These are phyloP conservation scores for Alisma plantagoaquatica DNA, from an alignment of 106 monocot genomes.

Conservation along the genomic window DNA sequence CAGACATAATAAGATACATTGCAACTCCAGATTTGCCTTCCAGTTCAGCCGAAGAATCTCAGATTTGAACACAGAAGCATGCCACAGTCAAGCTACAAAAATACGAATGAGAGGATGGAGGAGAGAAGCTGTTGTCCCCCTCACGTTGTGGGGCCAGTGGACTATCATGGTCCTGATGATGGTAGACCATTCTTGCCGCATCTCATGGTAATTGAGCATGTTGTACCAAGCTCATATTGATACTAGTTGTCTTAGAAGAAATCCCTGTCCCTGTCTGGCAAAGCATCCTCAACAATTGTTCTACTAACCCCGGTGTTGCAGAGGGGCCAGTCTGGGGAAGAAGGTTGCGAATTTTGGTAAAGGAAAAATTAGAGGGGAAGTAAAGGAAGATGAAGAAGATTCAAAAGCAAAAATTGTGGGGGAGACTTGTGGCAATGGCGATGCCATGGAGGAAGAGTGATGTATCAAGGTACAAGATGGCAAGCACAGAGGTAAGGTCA, in stretches of 20 bases:
- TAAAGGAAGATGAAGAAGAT: no score
- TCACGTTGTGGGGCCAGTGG: conserved; percentile 85
- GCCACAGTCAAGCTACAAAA: neutral
- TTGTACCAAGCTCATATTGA: conserved; percentile 77
- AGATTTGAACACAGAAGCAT: conserved; percentile 10
- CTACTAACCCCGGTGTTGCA: conserved; percentile 87
- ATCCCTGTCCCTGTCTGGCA: conserved; percentile 63
- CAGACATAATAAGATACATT: conserved; percentile 63
- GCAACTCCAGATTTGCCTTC: conserved; percentile 68
- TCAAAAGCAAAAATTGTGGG: no score
- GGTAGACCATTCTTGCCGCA: conserved; percentile 50
- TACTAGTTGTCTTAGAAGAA: conserved; percentile 97
- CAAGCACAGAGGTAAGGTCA: no score
- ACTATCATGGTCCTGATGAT: conserved; percentile 81
- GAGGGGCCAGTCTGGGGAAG: conserved; percentile 31
- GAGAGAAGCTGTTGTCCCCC: no score
- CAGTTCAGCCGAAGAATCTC: conserved; percentile 90
- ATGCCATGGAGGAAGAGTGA: no score
- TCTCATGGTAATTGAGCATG: conserved; percentile 74
- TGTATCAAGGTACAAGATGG: no score
- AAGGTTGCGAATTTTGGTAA: neutral
- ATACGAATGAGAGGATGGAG: neutral
- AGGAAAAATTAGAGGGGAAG: no score
- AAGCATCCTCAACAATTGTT: conserved; percentile 72
- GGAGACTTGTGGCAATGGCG: no score